Percentiles rank a stretch among this genome's conserved stretches.
phyloP scores from a whole-genome alignment of 169 alveolate genomes.

The Cryptosporidium canis region DNA sequence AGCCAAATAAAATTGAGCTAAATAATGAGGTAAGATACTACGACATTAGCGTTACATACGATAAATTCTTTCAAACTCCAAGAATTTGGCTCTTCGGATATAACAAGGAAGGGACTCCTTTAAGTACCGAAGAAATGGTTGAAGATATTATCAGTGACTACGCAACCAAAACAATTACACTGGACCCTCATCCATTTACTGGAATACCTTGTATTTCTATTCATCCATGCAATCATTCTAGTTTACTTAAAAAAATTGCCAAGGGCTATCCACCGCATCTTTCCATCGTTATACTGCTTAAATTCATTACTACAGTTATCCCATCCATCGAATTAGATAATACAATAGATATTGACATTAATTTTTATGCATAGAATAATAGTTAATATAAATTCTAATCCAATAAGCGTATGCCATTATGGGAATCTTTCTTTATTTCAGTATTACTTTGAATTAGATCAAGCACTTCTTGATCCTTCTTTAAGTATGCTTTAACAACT shows the following conservation, averaged over 20 bases:
- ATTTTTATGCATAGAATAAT: background rate
- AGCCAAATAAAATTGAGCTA: background rate
- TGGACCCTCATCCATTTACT: slow-evolving; percentile 91
- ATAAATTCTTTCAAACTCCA: slow-evolving; percentile 86
- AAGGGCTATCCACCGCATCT: slow-evolving; percentile 76
- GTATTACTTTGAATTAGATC: background rate
- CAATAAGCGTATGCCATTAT: background rate
- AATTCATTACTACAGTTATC: slow-evolving; percentile 84
- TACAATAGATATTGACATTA: slow-evolving; percentile 80
- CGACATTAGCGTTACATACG: slow-evolving; percentile 78
- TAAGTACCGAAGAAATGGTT: slow-evolving; percentile 86
- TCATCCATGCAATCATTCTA: slow-evolving; percentile 93
- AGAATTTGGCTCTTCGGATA: slow-evolving; percentile 93
- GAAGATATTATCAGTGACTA: slow-evolving; percentile 93
- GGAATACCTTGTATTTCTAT: slow-evolving; percentile 85
- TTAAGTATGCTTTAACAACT: background rate
- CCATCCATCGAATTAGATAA: slow-evolving; percentile 89
- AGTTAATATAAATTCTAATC: background rate
- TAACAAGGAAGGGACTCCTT: slow-evolving; percentile 84
- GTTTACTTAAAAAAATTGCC: slow-evolving; percentile 84
- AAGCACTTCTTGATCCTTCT: slow-evolving; percentile 27
- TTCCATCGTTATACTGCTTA: slow-evolving; percentile 81
- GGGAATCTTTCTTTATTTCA: background rate
- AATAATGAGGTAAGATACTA: slow-evolving; percentile 75
- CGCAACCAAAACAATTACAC: slow-evolving; percentile 91